These are phyloP conservation scores for Brassica juncea DNA, from an alignment of 345 rosid species.

Conservation along the genomic window DNA sequence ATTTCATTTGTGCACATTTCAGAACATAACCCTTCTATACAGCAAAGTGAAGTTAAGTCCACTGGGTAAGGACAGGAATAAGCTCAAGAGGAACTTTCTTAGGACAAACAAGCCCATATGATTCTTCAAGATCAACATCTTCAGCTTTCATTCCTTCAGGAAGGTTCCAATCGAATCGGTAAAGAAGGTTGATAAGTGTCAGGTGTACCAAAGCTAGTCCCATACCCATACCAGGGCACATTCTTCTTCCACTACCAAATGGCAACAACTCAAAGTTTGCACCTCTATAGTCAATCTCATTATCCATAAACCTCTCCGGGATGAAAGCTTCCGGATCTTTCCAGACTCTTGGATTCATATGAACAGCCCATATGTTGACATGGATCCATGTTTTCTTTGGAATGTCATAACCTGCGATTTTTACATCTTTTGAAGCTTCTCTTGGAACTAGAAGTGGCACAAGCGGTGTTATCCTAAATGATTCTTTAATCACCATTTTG, in stretches of 20 bases:
- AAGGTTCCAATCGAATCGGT: background rate
- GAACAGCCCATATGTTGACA: background rate
- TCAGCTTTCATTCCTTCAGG: background rate
- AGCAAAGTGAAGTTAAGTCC: background rate
- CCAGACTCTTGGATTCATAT: background rate
- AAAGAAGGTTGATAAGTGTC: background rate
- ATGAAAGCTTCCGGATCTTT: background rate
- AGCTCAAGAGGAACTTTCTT: background rate
- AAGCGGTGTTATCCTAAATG: background rate
- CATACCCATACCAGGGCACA: background rate
- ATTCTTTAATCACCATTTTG: background rate
- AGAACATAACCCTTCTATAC: background rate
- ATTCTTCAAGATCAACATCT: background rate
- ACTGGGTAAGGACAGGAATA: background rate
- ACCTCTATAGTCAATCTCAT: background rate
- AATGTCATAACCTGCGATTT: background rate
- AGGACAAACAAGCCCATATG: background rate
- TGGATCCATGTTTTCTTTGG: background rate
- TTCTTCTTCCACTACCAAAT: background rate
- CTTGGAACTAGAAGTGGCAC: slow-evolving; percentile 3
- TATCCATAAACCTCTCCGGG: background rate
- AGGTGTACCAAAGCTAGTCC: background rate
- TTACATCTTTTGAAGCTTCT: background rate
- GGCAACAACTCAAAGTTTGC: background rate
- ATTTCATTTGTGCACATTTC: background rate